Percentiles rank a stretch among this genome's conserved stretches.
phyloP scores from a whole-genome alignment of 176 grass and related monocot genomes.

The Eragrostis curvula region DNA sequence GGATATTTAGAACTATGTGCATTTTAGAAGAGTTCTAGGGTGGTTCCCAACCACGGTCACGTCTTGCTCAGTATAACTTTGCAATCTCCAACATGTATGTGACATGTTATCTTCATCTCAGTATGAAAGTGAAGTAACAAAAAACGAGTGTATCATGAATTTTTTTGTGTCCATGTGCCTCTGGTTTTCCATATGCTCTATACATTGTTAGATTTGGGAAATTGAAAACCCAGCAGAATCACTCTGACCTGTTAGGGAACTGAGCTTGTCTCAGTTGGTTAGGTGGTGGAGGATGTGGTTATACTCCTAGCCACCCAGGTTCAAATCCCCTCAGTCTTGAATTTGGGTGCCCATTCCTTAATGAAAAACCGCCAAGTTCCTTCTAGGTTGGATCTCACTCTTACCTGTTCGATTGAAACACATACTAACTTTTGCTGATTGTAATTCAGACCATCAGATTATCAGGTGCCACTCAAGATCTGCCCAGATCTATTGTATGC shows the following conservation, averaged over 20 bases:
- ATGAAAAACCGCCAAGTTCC: too few relatives aligned
- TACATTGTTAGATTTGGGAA: slow-evolving; percentile 20
- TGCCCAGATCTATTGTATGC: slow-evolving; percentile 84
- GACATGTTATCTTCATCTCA: not conserved
- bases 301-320: too few relatives aligned
- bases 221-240: not conserved
- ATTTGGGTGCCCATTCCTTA: too few relatives aligned
- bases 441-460: slow-evolving; percentile 79
- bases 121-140: not conserved
- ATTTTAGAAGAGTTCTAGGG: not conserved
- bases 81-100: not conserved
- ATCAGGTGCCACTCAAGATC: slow-evolving; percentile 89
- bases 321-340: too few relatives aligned
- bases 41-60: not conserved
- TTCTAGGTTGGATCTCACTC: not conserved
- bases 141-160: not conserved
- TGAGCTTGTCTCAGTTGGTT: too few relatives aligned
- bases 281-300: too few relatives aligned
- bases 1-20: not conserved
- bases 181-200: not conserved
- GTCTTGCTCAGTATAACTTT: slow-evolving; percentile 7
- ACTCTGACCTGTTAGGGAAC: not conserved
- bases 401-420: slow-evolving; percentile 15
- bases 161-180: not conserved
- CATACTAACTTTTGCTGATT: slow-evolving; percentile 1